These are phyloP conservation scores for Acaromyces ingoldii DNA, from an alignment of 1,284 basidiomycete species.

Conservation along the genomic window DNA sequence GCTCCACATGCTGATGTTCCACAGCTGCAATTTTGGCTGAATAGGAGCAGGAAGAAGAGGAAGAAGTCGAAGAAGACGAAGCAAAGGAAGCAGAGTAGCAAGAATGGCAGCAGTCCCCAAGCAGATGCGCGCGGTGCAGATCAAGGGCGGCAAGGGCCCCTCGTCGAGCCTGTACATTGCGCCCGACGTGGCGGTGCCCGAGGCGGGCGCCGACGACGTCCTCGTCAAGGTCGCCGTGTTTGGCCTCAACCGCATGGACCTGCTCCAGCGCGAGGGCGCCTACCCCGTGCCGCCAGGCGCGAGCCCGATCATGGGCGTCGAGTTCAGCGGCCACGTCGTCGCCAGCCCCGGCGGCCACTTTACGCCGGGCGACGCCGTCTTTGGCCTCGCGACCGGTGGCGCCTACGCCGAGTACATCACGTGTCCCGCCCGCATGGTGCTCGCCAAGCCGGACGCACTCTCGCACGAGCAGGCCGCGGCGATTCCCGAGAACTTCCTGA, in stretches of 20 bases:
- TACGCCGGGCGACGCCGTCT: slow-evolving; percentile 75
- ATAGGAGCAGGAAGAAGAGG: no score
- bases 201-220: slow-evolving; percentile 60
- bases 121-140: slow-evolving; percentile 72
- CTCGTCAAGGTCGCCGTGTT: slow-evolving; percentile 58
- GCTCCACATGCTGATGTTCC: no score
- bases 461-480: slow-evolving; percentile 67
- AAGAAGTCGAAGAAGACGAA: no score
- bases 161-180: slow-evolving; percentile 75
- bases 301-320: slow-evolving; percentile 77
- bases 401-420: slow-evolving; percentile 86
- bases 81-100: no score
- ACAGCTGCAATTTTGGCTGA: no score
- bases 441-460: slow-evolving; percentile 70
- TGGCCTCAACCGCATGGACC: slow-evolving; percentile 50
- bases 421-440: slow-evolving; percentile 64
- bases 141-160: slow-evolving; percentile 74
- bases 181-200: slow-evolving; percentile 61
- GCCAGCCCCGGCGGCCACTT: slow-evolving; percentile 54
- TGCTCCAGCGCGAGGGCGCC: slow-evolving; percentile 46
- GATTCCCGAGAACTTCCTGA: slow-evolving; percentile 44
- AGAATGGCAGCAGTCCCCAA: no score
- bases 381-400: slow-evolving; percentile 68
- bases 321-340: slow-evolving; percentile 62
- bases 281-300: slow-evolving; percentile 69